These are phyloP conservation scores for Curvularia sp. DNA, from an alignment of 2,329 filamentous ascomycete species.

Conservation along the genomic window DNA sequence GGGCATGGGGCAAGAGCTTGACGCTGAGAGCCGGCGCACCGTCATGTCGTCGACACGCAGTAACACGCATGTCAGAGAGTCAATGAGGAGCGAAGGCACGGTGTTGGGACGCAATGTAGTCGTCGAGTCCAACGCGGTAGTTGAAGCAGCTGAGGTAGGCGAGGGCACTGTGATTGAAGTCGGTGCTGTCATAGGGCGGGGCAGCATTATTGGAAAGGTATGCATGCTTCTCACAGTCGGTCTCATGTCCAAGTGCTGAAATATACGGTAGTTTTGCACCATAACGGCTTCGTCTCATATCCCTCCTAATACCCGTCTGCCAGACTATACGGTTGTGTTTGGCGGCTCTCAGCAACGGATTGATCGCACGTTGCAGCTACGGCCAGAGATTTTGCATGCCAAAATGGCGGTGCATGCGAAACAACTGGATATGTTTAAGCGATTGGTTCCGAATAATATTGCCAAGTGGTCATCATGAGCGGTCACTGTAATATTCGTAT, in stretches of 20 bases:
- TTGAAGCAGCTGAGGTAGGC: conserved; percentile 48
- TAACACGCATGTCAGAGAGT: conserved; percentile 20
- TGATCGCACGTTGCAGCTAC: conserved; percentile 49
- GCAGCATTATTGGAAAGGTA: conserved; percentile 53
- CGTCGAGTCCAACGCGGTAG: conserved; percentile 54
- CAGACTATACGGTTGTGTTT: conserved; percentile 57
- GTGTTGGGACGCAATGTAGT: conserved; percentile 53
- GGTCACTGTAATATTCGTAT: neutral
- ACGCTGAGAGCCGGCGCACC: conserved; percentile 24
- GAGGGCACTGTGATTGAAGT: conserved; percentile 47
- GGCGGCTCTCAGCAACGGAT: conserved; percentile 48
- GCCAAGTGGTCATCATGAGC: conserved; percentile 41
- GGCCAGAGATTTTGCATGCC: conserved; percentile 39
- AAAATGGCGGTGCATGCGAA: conserved; percentile 43
- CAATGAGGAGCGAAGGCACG: conserved; percentile 40
- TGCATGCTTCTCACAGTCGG: neutral
- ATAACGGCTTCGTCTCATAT: conserved; percentile 50
- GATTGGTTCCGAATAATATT: conserved; percentile 46
- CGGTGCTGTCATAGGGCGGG: conserved; percentile 43
- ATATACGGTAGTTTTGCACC: conserved; percentile 51
- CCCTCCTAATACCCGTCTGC: conserved; percentile 47
- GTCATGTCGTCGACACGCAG: conserved; percentile 22
- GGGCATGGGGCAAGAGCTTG: conserved; percentile 34
- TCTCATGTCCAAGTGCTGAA: conserved; percentile 8
- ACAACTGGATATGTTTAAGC: conserved; percentile 47